Evolutionary conservation across 2,329 filamentous ascomycete species (phyloP), one percentile per base, ranked within the genome.

Genomic region (Diplodia intermedia): DNA sequence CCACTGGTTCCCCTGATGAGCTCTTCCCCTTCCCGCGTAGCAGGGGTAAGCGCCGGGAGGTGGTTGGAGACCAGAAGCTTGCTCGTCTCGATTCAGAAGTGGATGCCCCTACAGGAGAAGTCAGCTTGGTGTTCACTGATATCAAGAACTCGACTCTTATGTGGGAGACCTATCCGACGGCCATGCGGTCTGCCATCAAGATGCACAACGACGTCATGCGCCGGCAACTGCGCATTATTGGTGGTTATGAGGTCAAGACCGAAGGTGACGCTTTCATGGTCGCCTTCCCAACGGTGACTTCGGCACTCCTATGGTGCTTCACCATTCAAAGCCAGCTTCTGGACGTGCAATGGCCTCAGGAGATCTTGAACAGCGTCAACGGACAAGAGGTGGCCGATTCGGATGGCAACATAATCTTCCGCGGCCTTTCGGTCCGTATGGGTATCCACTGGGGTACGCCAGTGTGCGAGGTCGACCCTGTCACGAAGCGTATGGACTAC

Each of bases 261-360:
- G 95, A 99, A 92, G 95, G 95, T 72, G 95, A 99, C 80, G 95
- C 95, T 9, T 99, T 99, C 76, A 98, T 99, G 94, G 95, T 99
- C 38, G 97, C 94, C 11, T 99, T 99, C 80, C 92, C 94, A 1
- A 98, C 95, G 0, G 93, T 95, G 2, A 98, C 95, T 1, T 95
- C 94, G 9, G 95, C 95, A 5, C 82, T 99, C 60, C 85, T 99
- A 8, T 99, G 95, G 95, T 96, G 91, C 73, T 99, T 99, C 81
- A 92, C 93, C 26, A 94, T 97, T 33, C 95, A 99, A 79, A 90
- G 89, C 72, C 87, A 91, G 74, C 87, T 99, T 4, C 86, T 99
- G 1, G 92, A 97, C 71, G 92, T 96, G 23, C 88, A 89, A 73
- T 99, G 95, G 95, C 95, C 95, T 2, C 89, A 92, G 11, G 95